phyloP scores from a whole-genome alignment of 2,329 filamentous ascomycete genomes.

The Phaeomoniella chlamydospora region DNA sequence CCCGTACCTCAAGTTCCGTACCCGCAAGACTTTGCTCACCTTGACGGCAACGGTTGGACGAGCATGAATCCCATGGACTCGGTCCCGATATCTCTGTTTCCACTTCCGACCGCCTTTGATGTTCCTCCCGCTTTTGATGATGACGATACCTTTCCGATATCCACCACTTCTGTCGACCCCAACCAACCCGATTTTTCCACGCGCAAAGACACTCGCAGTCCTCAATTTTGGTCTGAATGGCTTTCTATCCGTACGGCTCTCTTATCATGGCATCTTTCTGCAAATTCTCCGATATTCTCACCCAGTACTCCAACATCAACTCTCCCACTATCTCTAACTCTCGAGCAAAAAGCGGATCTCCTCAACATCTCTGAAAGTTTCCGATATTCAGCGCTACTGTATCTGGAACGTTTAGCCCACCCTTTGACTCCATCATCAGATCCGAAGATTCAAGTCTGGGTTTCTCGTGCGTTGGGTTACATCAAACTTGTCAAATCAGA shows the following conservation, averaged over 20 bases:
- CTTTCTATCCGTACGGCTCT: conserved; percentile 61
- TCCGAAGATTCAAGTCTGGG: conserved; percentile 68
- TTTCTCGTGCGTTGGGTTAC: conserved; percentile 70
- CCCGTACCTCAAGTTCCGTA: conserved; percentile 19
- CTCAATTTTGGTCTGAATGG: conserved; percentile 60
- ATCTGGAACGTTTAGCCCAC: conserved; percentile 74
- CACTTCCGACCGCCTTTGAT: not conserved
- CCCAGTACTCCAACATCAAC: conserved; percentile 8
- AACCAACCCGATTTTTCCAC: no score
- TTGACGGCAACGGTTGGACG: conserved; percentile 55
- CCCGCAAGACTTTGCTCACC: conserved; percentile 27
- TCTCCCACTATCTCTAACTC: conserved; percentile 21
- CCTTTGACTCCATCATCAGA: conserved; percentile 59
- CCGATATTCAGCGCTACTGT: conserved; percentile 75
- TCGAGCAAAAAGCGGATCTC: conserved; percentile 57
- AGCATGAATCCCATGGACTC: conserved; percentile 18
- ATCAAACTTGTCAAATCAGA: conserved; percentile 67
- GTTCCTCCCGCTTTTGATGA: conserved; percentile 31
- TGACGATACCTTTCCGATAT: conserved; percentile 29
- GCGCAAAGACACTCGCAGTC: conserved; percentile 34
- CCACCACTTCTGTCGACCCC: conserved; percentile 12
- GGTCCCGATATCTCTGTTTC: no score
- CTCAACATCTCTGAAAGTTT: conserved; percentile 79
- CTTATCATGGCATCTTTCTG: conserved; percentile 56
- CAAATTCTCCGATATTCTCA: conserved; percentile 3